A percentile compares a stretch with the other conserved stretches of the same genome.
Conservation (phyloP, 345 rosid species). For the Hypericum perforatum region DNA sequence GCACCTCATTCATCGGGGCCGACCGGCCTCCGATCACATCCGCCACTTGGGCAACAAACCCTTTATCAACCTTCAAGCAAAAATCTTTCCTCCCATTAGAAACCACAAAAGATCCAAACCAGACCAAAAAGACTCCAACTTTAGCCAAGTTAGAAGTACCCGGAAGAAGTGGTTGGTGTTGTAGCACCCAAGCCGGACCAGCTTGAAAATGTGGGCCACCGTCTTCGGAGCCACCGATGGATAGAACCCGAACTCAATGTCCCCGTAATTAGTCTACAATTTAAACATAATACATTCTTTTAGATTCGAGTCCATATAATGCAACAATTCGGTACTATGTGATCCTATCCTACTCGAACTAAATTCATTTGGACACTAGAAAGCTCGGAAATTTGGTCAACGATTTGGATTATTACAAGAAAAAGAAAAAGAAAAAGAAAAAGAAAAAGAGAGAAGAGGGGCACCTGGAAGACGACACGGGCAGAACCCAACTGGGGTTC, state of each 20-base stretch:
- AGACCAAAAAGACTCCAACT: not conserved
- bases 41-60: constrained; percentile 97
- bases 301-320: too few relatives aligned
- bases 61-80: constrained; percentile 62
- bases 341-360: too few relatives aligned
- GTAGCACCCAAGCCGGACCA: constrained; percentile 81
- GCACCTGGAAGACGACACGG: constrained; percentile 92
- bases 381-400: too few relatives aligned
- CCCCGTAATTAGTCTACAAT: constrained; percentile 66
- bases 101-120: not conserved
- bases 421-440: too few relatives aligned
- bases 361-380: too few relatives aligned
- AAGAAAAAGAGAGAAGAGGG: constrained; percentile 1
- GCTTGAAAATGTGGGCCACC: constrained; percentile 86
- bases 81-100: not conserved
- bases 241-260: constrained; percentile 83
- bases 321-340: too few relatives aligned
- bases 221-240: constrained; percentile 87
- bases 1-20: constrained; percentile 84
- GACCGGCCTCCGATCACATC: constrained; percentile 70
- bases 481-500: constrained; percentile 68
- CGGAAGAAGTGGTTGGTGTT: constrained; percentile 92
- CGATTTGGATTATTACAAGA: too few relatives aligned
- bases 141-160: constrained; percentile 28
- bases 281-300: too few relatives aligned